Percentiles rank a stretch among this genome's conserved stretches.
phyloP scores from a whole-genome alignment of 1,284 basidiomycete genomes.

The Meira nashicola region DNA sequence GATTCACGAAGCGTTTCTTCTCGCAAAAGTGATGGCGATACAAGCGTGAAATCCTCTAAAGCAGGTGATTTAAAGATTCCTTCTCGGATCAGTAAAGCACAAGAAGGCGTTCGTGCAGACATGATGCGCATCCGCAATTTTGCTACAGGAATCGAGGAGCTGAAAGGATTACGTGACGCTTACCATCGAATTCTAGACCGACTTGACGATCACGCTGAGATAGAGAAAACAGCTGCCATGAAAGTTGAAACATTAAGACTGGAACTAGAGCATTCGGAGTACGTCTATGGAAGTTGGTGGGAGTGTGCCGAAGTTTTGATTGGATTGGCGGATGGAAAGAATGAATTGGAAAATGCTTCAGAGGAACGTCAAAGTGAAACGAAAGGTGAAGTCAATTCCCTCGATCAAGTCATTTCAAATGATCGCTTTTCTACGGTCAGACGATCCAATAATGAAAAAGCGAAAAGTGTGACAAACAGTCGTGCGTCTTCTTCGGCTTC shows the following conservation, averaged over 20 bases:
- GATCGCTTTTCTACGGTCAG: slow-evolving; percentile 6
- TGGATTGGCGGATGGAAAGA: slow-evolving; percentile 29
- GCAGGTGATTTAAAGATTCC: slow-evolving; percentile 37
- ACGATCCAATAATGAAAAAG: background rate
- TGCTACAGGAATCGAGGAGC: slow-evolving; percentile 35
- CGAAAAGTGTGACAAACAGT: background rate
- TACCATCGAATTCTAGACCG: slow-evolving; percentile 17
- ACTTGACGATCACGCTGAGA: slow-evolving; percentile 9
- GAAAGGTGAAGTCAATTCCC: background rate
- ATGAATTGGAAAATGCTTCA: slow-evolving; percentile 22
- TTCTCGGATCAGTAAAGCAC: slow-evolving; percentile 34
- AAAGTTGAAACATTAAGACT: background rate
- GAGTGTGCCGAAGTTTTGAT: slow-evolving; percentile 42
- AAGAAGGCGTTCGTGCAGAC: slow-evolving; percentile 29
- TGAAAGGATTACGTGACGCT: slow-evolving; percentile 26
- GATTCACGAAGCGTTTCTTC: too few species aligned
- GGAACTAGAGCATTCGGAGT: too few species aligned
- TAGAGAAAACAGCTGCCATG: background rate
- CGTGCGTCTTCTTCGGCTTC: slow-evolving; percentile 15
- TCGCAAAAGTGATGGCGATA: too few species aligned
- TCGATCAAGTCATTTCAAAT: background rate
- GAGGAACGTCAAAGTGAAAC: background rate
- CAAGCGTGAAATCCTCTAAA: too few species aligned
- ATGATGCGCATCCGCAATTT: slow-evolving; percentile 35
- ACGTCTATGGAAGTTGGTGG: slow-evolving; percentile 20